A percentile compares a stretch with the other conserved stretches of the same genome.
phyloP scores from a whole-genome alignment of 768 basidiomycete genomes.

The Suillus luteus region DNA sequence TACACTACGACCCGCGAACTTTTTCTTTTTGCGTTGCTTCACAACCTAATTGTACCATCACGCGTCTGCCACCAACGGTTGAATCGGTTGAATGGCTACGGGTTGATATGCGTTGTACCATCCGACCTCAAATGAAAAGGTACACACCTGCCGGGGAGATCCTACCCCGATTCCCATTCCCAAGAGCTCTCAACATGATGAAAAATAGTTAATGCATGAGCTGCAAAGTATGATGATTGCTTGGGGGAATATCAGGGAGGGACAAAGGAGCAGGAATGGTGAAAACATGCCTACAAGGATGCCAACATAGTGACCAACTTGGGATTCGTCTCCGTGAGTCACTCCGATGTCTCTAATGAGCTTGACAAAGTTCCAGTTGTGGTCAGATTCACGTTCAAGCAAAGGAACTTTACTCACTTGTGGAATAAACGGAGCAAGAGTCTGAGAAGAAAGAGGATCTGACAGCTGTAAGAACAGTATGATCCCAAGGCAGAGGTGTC shows the following conservation, averaged over 20 bases:
- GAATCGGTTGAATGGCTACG: too few relatives aligned
- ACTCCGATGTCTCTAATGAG: slow-evolving; percentile 34
- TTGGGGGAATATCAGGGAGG: slow-evolving; percentile 18
- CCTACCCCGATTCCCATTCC: slow-evolving; percentile 16
- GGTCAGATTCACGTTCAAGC: background rate
- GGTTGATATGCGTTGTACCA: too few relatives aligned
- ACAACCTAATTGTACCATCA: background rate
- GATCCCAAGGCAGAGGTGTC: slow-evolving; percentile 68
- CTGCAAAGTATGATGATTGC: slow-evolving; percentile 51
- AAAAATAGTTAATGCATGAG: slow-evolving; percentile 47
- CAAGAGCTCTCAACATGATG: slow-evolving; percentile 29
- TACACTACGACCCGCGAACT: background rate
- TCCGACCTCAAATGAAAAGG: slow-evolving; percentile 1
- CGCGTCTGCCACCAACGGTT: background rate
- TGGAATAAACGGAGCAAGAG: slow-evolving; percentile 74
- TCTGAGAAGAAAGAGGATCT: slow-evolving; percentile 71
- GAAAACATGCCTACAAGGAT: slow-evolving; percentile 39
- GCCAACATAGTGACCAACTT: slow-evolving; percentile 50
- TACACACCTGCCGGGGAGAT: slow-evolving; percentile 29
- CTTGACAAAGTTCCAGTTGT: slow-evolving; percentile 13
- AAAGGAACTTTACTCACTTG: slow-evolving; percentile 38
- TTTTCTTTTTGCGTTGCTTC: background rate
- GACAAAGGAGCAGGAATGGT: slow-evolving; percentile 32
- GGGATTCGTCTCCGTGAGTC: slow-evolving; percentile 46
- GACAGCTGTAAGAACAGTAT: slow-evolving; percentile 70